A percentile compares a stretch with the other conserved stretches of the same genome.
Evolutionary conservation across 2,329 filamentous ascomycete species (phyloP).

Genomic region (Dactylellina drechsleri): DNA sequence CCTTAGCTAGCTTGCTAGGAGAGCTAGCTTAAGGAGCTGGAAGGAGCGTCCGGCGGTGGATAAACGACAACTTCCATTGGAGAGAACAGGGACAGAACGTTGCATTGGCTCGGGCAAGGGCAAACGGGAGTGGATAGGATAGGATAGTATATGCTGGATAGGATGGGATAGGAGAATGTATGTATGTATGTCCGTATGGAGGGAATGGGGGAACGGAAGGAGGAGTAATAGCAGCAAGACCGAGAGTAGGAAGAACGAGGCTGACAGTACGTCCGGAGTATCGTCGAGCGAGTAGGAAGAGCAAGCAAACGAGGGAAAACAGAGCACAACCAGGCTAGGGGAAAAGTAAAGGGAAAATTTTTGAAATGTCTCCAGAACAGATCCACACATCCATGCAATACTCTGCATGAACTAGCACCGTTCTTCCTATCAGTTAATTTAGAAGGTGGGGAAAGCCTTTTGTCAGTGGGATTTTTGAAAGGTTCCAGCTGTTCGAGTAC

Average conservation of each 20-base stretch:
- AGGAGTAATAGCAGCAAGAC: not conserved
- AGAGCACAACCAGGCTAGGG: conserved; percentile 14
- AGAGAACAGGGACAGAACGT: conserved; percentile 17
- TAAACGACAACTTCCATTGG: conserved; percentile 40
- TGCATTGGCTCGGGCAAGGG: conserved; percentile 1
- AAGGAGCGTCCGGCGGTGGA: conserved; percentile 23
- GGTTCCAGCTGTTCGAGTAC: conserved; percentile 30
- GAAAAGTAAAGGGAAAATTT: conserved; percentile 39
- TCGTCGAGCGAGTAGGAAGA: conserved; percentile 41
- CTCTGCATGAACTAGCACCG: conserved; percentile 54
- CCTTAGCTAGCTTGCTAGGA: conserved; percentile 24
- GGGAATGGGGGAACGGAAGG: conserved; percentile 4
- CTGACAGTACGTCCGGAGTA: conserved; percentile 18
- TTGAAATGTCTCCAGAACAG: conserved; percentile 49
- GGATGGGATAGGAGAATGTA: conserved; percentile 5
- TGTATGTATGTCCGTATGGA: not conserved
- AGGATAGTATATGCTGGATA: conserved; percentile 15
- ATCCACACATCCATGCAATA: conserved; percentile 55
- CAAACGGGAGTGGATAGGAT: conserved; percentile 28
- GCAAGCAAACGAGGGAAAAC: conserved; percentile 36
- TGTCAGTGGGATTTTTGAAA: conserved; percentile 32
- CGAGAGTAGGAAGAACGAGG: conserved; percentile 24
- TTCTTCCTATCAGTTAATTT: conserved; percentile 55
- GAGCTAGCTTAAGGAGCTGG: conserved; percentile 7
- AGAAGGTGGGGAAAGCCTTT: conserved; percentile 53